Percentiles rank a stretch among this genome's conserved stretches.
Evolutionary conservation across 2,329 filamentous ascomycete genomes (phyloP).

Genomic region (Aspergillus viridinutans): DNA sequence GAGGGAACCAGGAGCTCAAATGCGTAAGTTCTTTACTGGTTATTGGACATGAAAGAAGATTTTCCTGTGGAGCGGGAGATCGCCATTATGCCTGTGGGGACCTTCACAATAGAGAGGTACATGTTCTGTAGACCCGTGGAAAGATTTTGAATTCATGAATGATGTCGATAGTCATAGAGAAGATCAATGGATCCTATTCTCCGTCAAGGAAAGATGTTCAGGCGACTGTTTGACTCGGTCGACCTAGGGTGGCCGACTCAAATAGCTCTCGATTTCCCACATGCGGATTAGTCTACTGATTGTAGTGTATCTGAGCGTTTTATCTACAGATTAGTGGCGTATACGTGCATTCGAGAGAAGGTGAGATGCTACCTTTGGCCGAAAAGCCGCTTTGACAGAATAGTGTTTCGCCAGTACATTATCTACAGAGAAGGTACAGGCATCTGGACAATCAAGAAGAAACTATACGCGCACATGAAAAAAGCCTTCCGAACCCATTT

Average conservation of each 20-base stretch:
- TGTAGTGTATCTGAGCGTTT: neutral
- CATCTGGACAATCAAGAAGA: neutral
- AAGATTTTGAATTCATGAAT: neutral
- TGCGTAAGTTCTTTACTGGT: neutral
- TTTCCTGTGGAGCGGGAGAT: neutral
- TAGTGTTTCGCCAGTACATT: neutral
- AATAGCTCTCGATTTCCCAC: neutral
- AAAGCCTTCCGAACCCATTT: neutral
- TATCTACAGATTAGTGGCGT: neutral
- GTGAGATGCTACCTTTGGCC: too few species aligned
- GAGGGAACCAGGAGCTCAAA: neutral
- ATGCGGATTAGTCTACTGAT: neutral
- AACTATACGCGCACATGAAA: neutral
- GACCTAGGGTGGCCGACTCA: neutral
- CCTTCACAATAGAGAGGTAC: neutral
- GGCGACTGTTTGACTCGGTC: slow-evolving; percentile 2
- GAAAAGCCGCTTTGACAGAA: neutral
- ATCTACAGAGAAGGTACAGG: neutral
- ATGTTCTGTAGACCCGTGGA: neutral
- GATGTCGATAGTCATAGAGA: too few species aligned
- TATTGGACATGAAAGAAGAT: neutral
- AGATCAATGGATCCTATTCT: neutral
- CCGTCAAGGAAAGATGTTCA: neutral
- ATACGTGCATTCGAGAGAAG: neutral
- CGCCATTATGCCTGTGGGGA: neutral